Conservation (phyloP, 2,329 filamentous ascomycete species). For the Malbranchea zuffiana region DNA sequence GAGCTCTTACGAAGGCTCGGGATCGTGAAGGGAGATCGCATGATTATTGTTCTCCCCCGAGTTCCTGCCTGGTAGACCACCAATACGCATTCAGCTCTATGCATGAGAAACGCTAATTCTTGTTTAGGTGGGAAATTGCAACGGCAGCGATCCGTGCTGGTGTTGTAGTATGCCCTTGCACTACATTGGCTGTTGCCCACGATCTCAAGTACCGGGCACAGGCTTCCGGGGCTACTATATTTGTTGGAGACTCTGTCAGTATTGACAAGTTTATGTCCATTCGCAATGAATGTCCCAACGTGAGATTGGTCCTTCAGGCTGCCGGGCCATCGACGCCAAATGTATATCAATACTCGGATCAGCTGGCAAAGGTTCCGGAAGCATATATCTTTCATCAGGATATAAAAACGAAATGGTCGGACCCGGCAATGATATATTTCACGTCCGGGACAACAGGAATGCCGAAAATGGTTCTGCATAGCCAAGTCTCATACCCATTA, state of each 20-base stretch:
- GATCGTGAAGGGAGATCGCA: constrained; percentile 25
- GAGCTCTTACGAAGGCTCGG: constrained; percentile 25
- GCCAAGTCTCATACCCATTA: constrained; percentile 33
- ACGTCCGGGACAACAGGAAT: constrained; percentile 33
- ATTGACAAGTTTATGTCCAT: constrained; percentile 27
- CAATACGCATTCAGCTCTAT: constrained; percentile 2
- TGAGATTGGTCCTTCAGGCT: constrained; percentile 27
- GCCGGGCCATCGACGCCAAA: constrained; percentile 16
- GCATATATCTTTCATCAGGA: constrained; percentile 16
- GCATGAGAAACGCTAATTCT: not conserved
- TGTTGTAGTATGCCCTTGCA: constrained; percentile 31
- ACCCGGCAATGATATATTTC: constrained; percentile 31
- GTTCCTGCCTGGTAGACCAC: constrained; percentile 24
- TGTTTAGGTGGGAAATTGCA: constrained; percentile 32
- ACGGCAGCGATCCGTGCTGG: constrained; percentile 28
- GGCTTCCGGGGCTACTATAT: constrained; percentile 26
- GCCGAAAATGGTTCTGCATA: constrained; percentile 35
- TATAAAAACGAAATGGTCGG: constrained; percentile 19
- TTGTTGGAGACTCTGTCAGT: constrained; percentile 28
- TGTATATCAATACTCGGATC: constrained; percentile 20
- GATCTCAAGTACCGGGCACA: constrained; percentile 32
- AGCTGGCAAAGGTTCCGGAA: constrained; percentile 19
- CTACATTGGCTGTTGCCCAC: constrained; percentile 29
- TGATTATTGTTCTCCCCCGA: constrained; percentile 29
- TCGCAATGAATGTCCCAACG: constrained; percentile 21